Evolutionary conservation across 2,329 filamentous ascomycete genomes (phyloP), one percentile per base, ranked within the genome.

Genomic region (Atkinsonella hypoxylon): DNA sequence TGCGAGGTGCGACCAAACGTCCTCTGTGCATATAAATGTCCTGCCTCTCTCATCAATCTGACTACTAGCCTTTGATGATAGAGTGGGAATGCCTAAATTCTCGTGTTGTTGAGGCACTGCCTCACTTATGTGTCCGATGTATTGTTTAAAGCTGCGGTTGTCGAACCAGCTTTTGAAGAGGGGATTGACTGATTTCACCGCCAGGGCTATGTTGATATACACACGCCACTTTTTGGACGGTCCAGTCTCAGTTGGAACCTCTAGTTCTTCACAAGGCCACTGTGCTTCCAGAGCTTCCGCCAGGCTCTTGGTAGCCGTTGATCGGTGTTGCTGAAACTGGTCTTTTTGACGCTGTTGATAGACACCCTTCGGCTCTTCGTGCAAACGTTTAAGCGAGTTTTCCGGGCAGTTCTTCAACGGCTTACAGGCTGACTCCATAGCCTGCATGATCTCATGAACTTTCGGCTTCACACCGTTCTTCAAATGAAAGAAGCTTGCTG

Each of bases 131-230:
- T 20, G 47, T 9, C n/a, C 26, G 26, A 49, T 39, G 15, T 49
- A 49, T 49, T 42, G 15, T 22, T 26, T 12, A 13, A 49, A 43
- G 15, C 38, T 15, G 22, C 39, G 39, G 30, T 49, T 49, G 13
- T 31, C 30, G 15, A 20, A 42, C 47, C 47, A 49, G 2, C 15
- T 12, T 11, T 50, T 45, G 45, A 56, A 56, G 1, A 44, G 32
- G 11, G 46, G 18, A 9, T 61, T 61, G 2, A 51, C 40, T 0
- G 3, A 38, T 2, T 12, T 20, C 53, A 57, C 52, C 4, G 56
- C 56, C 2, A 18, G 20, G 0, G 18, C 1, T 0, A 53, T 30
- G 1, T 51, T 22, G 1, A 60, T 53, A 31, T 57, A 57, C 0
- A 42, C 30, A 38, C 44, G 30, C 20, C 38, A 43, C 20, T 8